Evolutionary conservation across 352 stramenopile genomes (phyloP).

Genomic region (Ophiocytium majus): DNA sequence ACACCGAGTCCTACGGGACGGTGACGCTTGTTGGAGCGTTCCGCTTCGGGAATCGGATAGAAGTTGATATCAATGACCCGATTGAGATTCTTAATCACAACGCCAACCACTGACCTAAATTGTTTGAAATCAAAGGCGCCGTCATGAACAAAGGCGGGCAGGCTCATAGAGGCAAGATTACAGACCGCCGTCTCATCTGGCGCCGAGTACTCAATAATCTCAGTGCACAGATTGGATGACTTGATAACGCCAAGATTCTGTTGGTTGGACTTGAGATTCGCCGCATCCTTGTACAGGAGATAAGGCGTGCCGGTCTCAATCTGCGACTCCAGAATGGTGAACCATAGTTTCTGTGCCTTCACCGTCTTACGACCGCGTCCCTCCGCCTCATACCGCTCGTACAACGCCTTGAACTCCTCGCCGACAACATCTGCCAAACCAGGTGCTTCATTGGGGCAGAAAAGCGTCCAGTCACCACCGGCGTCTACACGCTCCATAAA

Average conservation of each 20-base stretch:
- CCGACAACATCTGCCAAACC: constrained; percentile 86
- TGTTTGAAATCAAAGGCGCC: constrained; percentile 88
- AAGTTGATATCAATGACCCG: constrained; percentile 98
- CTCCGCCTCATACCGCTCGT: constrained; percentile 89
- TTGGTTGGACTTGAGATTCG: constrained; percentile 97
- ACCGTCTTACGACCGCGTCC: constrained; percentile 88
- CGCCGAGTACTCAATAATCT: constrained; percentile 98
- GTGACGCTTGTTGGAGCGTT: constrained; percentile 85
- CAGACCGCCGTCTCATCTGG: constrained; percentile 91
- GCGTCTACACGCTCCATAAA: constrained; percentile 97
- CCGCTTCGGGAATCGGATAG: constrained; percentile 65
- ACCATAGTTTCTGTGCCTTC: constrained; percentile 97
- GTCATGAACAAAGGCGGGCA: constrained; percentile 86
- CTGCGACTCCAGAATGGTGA: constrained; percentile 95
- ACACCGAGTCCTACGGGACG: constrained; percentile 93
- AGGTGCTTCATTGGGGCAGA: constrained; percentile 95
- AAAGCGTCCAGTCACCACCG: constrained; percentile 93
- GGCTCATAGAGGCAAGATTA: constrained; percentile 94
- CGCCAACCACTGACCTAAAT: constrained; percentile 81
- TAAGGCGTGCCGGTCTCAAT: constrained; percentile 98
- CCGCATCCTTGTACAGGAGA: constrained; percentile 98
- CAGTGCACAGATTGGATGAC: constrained; percentile 96
- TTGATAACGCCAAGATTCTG: constrained; percentile 98
- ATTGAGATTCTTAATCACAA: constrained; percentile 95
- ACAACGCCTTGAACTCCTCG: constrained; percentile 90